A percentile compares a stretch with the other conserved stretches of the same genome.
Evolutionary conservation across 805 yeast species (phyloP).

Genomic region (Wickerhamomyces hampshirensis): DNA sequence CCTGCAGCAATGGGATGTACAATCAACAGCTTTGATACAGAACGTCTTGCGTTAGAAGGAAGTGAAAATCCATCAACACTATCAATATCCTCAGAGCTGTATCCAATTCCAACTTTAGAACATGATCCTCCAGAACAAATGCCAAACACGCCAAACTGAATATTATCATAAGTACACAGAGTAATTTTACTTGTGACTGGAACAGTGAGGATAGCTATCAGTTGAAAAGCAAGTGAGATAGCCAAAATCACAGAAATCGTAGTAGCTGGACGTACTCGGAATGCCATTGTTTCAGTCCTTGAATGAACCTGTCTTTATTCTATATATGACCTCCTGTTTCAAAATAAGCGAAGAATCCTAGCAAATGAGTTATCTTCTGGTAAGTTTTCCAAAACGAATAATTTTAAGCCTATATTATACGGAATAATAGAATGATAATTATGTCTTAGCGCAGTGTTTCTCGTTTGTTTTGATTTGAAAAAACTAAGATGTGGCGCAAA

Average conservation of each 20-base stretch:
- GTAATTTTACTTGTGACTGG: slow-evolving; percentile 49
- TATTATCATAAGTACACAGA: slow-evolving; percentile 45
- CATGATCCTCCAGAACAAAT: slow-evolving; percentile 43
- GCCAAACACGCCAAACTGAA: slow-evolving; percentile 68
- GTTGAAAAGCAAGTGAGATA: slow-evolving; percentile 51
- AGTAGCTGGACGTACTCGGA: slow-evolving; percentile 30
- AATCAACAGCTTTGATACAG: slow-evolving; percentile 55
- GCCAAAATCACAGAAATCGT: slow-evolving; percentile 34
- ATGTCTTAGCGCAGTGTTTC: too few species aligned
- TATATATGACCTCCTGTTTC: background rate
- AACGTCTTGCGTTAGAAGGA: slow-evolving; percentile 56
- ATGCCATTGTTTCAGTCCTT: slow-evolving; percentile 17
- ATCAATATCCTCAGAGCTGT: slow-evolving; percentile 27
- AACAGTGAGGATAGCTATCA: slow-evolving; percentile 54
- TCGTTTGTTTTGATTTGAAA: too few species aligned
- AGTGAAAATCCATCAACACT: slow-evolving; percentile 38
- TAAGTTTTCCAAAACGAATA: too few species aligned
- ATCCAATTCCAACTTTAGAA: slow-evolving; percentile 40
- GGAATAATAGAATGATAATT: too few species aligned
- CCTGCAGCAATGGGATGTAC: slow-evolving; percentile 66
- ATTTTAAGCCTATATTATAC: too few species aligned
- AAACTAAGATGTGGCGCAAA: too few species aligned
- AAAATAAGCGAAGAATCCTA: too few species aligned
- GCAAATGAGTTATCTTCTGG: too few species aligned
- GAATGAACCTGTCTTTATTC: background rate